These are phyloP conservation scores for Pseudogymnoascus sp. DNA, from an alignment of 2,329 filamentous ascomycete species.

Conservation along the genomic window DNA sequence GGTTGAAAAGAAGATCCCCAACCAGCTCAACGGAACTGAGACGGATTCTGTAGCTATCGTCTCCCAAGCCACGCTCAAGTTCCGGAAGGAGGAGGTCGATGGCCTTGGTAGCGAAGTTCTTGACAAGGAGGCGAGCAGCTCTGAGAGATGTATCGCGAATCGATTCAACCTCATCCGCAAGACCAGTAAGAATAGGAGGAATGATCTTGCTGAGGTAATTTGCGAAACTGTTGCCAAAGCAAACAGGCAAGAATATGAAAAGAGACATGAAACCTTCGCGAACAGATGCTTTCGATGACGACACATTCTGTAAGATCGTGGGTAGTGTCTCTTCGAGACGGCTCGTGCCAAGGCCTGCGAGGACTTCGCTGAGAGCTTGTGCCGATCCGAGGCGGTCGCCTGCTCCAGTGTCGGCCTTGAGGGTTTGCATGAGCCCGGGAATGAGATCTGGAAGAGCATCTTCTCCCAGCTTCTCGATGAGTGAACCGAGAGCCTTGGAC, in stretches of 20 bases:
- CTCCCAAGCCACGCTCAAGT: slow-evolving; percentile 90
- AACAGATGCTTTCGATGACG: slow-evolving; percentile 81
- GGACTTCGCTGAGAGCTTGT: slow-evolving; percentile 90
- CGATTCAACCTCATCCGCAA: slow-evolving; percentile 92
- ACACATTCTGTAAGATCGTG: slow-evolving; percentile 92
- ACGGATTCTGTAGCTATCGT: slow-evolving; percentile 95
- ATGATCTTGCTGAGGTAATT: slow-evolving; percentile 94
- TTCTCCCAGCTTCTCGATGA: slow-evolving; percentile 97
- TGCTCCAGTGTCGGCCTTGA: slow-evolving; percentile 94
- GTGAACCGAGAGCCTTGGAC: slow-evolving; percentile 87
- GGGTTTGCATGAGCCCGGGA: slow-evolving; percentile 91
- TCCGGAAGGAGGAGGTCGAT: slow-evolving; percentile 92
- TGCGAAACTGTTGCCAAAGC: slow-evolving; percentile 97
- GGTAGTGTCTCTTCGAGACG: slow-evolving; percentile 93
- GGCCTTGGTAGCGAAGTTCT: slow-evolving; percentile 93
- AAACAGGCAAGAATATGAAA: slow-evolving; percentile 97
- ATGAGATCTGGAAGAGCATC: slow-evolving; percentile 96
- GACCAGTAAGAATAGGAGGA: slow-evolving; percentile 83
- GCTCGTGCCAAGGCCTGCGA: slow-evolving; percentile 86
- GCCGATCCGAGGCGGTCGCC: slow-evolving; percentile 94
- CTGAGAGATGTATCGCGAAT: slow-evolving; percentile 95
- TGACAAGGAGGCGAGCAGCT: slow-evolving; percentile 88
- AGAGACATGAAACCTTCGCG: slow-evolving; percentile 99
- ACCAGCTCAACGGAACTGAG: slow-evolving; percentile 97
- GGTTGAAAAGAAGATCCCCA: slow-evolving; percentile 93